Percentiles rank a stretch among this genome's conserved stretches.
These are phyloP conservation scores for Delphinella strobiligena DNA, from an alignment of 2,329 filamentous ascomycete species.

Conservation along the genomic window DNA sequence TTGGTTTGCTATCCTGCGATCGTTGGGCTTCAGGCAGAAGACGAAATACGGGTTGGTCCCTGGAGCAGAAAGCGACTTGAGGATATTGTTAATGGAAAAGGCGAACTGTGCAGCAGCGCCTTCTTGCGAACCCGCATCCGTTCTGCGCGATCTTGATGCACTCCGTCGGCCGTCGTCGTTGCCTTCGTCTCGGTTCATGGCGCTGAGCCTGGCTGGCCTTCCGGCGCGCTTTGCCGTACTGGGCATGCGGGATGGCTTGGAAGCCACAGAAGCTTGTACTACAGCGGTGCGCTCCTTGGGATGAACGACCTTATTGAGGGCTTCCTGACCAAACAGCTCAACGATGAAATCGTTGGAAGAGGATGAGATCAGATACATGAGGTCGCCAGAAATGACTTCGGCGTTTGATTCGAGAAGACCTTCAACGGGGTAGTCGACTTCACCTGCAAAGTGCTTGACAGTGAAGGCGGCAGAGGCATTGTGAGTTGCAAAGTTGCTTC, in stretches of 20 bases:
- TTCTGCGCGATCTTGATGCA: constrained; percentile 26
- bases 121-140: constrained; percentile 46
- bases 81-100: constrained; percentile 78
- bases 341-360: constrained; percentile 82
- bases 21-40: constrained; percentile 95
- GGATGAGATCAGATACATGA: constrained; percentile 84
- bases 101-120: constrained; percentile 90
- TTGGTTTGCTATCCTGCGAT: constrained; percentile 92
- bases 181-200: constrained; percentile 30
- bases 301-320: constrained; percentile 82
- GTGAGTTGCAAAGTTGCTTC: constrained; percentile 80
- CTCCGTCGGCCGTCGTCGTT: constrained; percentile 27
- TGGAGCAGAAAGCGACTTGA: constrained; percentile 66
- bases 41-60: constrained; percentile 92
- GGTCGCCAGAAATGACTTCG: constrained; percentile 86
- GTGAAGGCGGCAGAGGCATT: constrained; percentile 74
- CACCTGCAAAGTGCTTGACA: constrained; percentile 88
- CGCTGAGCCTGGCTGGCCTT: constrained; percentile 35
- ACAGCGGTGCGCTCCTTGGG: constrained; percentile 82
- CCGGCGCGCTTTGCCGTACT: constrained; percentile 80
- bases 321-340: constrained; percentile 91
- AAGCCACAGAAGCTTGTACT: constrained; percentile 92
- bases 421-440: constrained; percentile 84
- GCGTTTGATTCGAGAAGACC: constrained; percentile 90
- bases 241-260: constrained; percentile 82